A percentile compares a stretch with the other conserved stretches of the same genome.
Evolutionary conservation across 1,284 basidiomycete genomes (phyloP).

Genomic region (Irpex lacteus): DNA sequence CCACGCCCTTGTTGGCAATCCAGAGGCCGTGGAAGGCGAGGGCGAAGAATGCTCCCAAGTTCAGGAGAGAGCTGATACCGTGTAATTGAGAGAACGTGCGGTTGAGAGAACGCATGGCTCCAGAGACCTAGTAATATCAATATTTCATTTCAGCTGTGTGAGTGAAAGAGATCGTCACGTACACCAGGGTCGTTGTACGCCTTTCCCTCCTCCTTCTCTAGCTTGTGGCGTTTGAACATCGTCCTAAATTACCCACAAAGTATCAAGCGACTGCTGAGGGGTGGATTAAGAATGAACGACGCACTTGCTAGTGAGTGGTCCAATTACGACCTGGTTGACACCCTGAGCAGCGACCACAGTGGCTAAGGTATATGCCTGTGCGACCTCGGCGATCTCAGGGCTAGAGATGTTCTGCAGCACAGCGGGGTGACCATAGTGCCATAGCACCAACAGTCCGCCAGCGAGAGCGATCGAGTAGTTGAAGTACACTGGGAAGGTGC

Average conservation of each 20-base stretch:
- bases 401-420: conserved; percentile 48
- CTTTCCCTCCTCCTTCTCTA: conserved; percentile 77
- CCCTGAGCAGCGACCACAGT: conserved; percentile 49
- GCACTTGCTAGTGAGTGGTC: conserved; percentile 66
- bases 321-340: conserved; percentile 57
- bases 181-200: conserved; percentile 61
- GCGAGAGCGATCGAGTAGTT: conserved; percentile 55
- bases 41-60: conserved; percentile 58
- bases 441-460: conserved; percentile 54
- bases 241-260: conserved; percentile 38
- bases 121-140: conserved; percentile 54
- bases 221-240: conserved; percentile 69
- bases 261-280: not conserved
- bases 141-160: not conserved
- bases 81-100: conserved; percentile 63
- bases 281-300: conserved; percentile 22
- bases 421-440: conserved; percentile 63
- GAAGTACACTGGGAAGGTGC: conserved; percentile 77
- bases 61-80: conserved; percentile 65
- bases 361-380: conserved; percentile 65
- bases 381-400: conserved; percentile 60
- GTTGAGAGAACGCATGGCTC: conserved; percentile 67
- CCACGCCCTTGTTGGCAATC: conserved; percentile 53
- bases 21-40: conserved; percentile 73
- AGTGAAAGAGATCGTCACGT: conserved; percentile 24